Evolutionary conservation across 179 eudicot genomes (phyloP), one percentile per base, ranked within the genome.

Genomic region (Drosera spatulata): DNA sequence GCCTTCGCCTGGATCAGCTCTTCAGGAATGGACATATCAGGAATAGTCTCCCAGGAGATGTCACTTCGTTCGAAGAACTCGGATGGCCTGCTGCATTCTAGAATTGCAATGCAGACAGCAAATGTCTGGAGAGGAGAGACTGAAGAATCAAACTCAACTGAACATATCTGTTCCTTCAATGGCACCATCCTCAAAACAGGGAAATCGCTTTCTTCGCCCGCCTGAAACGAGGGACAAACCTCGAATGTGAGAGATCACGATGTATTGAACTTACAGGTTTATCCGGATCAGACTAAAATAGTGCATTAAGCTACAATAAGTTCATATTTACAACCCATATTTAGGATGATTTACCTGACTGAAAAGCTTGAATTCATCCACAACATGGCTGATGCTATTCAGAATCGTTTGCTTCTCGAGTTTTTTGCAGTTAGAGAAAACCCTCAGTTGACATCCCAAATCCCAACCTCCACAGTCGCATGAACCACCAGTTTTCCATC

Each of bases 391-490:
- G 13, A 50, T 42, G 40, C 54, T 58, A 33, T 55, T 43, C 46
- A 69, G 55, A 41, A n/a, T 55, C 56, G 62, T 53, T 53, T 63
- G 65, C 47, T 63, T 67, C 61, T 49, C 55, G 45, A 41, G n/a
- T 48, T 75, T 68, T 6, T 53, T 67, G 54, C 53, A 63, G 72
- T 66, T 77, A 40, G 80, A 60, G 66, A 79, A 81, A 59, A 83
- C 68, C 58, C 68, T 73, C 55, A 85, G 40, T 66, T 72, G 80
- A 73, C 97, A 91, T 69, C 97, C 96, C 56, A 91, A 40, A 83
- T 91, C 97, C 97, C 97, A 91, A 41, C 97, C 97, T 46, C 96
- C 96, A 67, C 97, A 91, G 62, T 91, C 97, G 69, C 97, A 91
- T 46, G 71, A 56, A 41, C 97, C 97, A 59, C 94, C 84, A 7